phyloP scores from a whole-genome alignment of 495 filamentous ascomycete species.

The Aspergillus asperescens region DNA sequence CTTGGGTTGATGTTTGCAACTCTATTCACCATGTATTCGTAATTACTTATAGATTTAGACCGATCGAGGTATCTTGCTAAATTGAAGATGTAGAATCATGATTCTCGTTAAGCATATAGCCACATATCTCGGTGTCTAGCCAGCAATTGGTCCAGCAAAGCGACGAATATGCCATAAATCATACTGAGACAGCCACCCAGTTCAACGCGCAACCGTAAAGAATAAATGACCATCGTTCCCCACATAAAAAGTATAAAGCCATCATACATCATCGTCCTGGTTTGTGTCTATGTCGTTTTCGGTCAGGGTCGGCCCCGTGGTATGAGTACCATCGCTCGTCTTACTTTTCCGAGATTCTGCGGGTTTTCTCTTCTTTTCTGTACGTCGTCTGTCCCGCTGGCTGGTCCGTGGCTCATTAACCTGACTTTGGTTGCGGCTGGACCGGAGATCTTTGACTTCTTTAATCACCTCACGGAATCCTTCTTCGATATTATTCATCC shows the following conservation, averaged over 20 bases:
- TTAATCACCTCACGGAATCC: conserved; percentile 75
- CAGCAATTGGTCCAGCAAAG: not conserved
- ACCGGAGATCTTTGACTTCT: conserved; percentile 66
- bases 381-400: conserved; percentile 25
- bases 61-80: too few relatives aligned
- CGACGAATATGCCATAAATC: not conserved
- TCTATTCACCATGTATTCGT: too few relatives aligned
- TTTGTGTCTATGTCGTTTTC: not conserved
- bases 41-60: too few relatives aligned
- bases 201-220: not conserved
- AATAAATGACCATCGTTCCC: not conserved
- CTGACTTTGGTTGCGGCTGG: conserved; percentile 32
- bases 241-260: not conserved
- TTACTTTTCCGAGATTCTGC: conserved; percentile 20
- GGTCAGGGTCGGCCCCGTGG: not conserved
- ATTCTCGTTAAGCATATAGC: not conserved
- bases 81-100: not conserved
- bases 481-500: conserved; percentile 89
- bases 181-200: not conserved
- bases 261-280: not conserved
- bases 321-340: conserved; percentile 16
- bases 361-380: conserved; percentile 28
- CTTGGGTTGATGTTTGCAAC: too few relatives aligned
- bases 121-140: not conserved
- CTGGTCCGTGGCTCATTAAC: conserved; percentile 22